A percentile compares a stretch with the other conserved stretches of the same genome.
Evolutionary conservation across 106 monocot genomes (phyloP).

Genomic region (Dendrobium officinale): DNA sequence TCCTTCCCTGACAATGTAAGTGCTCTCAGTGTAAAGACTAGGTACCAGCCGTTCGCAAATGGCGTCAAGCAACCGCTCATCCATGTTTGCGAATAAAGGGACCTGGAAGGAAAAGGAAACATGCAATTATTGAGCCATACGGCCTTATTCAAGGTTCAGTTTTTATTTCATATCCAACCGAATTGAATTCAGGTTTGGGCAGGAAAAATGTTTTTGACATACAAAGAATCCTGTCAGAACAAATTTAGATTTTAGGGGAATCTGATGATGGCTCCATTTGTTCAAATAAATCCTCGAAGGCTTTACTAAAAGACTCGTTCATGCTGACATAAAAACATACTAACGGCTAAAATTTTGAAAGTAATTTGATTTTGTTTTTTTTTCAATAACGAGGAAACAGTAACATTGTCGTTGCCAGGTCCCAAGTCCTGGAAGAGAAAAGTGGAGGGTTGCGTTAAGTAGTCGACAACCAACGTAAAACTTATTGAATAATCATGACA

Average conservation of each 20-base stretch:
- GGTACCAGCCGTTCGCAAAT: slow-evolving; percentile 61
- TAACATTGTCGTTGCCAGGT: too few relatives aligned
- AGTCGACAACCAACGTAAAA: too few relatives aligned
- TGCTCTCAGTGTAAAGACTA: slow-evolving; percentile 39
- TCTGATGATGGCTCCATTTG: background rate
- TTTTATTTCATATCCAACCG: too few relatives aligned
- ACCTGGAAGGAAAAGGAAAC: slow-evolving; percentile 20
- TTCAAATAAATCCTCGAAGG: background rate
- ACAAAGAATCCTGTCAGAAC: background rate
- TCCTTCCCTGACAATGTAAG: slow-evolving; percentile 47
- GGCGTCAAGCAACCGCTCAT: slow-evolving; percentile 46
- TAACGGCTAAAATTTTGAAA: background rate
- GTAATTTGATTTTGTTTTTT: background rate
- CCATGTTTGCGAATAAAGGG: slow-evolving; percentile 55
- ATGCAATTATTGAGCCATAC: background rate
- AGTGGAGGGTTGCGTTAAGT: too few relatives aligned
- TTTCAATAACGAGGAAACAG: background rate
- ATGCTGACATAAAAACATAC: too few relatives aligned
- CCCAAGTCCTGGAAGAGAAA: too few relatives aligned
- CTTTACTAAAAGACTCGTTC: background rate
- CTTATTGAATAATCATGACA: too few relatives aligned
- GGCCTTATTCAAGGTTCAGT: too few relatives aligned
- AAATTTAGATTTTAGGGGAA: background rate
- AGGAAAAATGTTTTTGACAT: background rate
- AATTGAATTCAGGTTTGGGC: background rate